phyloP scores from a whole-genome alignment of 2,329 filamentous ascomycete genomes.

The Exophiala mesophila region DNA sequence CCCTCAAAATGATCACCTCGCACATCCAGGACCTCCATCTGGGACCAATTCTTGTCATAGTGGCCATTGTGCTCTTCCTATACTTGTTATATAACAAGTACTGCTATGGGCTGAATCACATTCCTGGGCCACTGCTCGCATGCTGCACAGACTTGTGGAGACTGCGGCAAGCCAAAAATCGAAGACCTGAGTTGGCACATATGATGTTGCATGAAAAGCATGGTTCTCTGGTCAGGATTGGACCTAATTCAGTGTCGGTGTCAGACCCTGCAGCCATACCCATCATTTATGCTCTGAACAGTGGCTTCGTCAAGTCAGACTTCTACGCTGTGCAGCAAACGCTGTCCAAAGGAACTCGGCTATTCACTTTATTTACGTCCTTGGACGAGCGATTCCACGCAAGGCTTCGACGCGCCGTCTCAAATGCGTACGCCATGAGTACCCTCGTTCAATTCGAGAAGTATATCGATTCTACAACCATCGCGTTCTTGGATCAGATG shows the following conservation, averaged over 20 bases:
- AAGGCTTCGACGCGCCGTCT: constrained; percentile 67
- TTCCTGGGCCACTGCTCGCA: constrained; percentile 67
- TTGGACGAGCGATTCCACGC: constrained; percentile 69
- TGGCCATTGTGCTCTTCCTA: no score
- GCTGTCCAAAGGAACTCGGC: not conserved
- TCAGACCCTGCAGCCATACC: not conserved
- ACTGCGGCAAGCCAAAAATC: constrained; percentile 61
- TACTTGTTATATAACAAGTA: constrained; percentile 13
- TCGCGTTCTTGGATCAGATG: constrained; percentile 62
- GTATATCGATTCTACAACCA: constrained; percentile 69
- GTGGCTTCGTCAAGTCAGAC: not conserved
- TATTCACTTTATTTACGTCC: constrained; percentile 65
- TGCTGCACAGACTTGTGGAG: constrained; percentile 69
- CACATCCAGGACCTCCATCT: no score
- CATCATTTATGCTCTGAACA: not conserved
- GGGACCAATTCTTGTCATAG: no score
- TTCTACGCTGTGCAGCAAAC: constrained; percentile 2
- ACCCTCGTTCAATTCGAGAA: constrained; percentile 49
- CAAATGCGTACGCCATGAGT: constrained; percentile 54
- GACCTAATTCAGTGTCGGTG: not conserved
- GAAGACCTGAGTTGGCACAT: constrained; percentile 62
- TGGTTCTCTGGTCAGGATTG: not conserved
- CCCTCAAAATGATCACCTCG: no score
- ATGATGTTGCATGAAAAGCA: constrained; percentile 41
- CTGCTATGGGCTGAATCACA: constrained; percentile 32